Conservation (phyloP, 2,329 filamentous ascomycete species). For the Penicillium sp. region DNA sequence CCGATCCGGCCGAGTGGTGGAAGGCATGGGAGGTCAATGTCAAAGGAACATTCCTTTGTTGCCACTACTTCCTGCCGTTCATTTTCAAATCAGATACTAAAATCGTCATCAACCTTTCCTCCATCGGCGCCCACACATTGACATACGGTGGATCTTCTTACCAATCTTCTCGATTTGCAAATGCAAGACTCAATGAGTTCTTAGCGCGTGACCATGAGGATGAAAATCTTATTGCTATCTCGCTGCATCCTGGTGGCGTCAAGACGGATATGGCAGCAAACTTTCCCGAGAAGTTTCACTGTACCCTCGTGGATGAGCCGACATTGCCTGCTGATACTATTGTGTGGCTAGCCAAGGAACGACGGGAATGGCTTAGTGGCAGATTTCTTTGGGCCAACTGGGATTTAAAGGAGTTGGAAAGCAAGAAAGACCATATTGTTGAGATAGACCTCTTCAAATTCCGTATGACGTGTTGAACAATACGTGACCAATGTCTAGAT, state of each 20-base stretch:
- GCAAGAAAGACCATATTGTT: constrained; percentile 49
- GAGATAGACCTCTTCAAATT: constrained; percentile 20
- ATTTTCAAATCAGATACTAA: constrained; percentile 9
- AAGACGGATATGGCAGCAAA: constrained; percentile 43
- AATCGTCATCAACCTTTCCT: constrained; percentile 10
- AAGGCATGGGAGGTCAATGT: constrained; percentile 54
- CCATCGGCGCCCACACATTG: constrained; percentile 44
- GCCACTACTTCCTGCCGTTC: constrained; percentile 10
- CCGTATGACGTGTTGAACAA: constrained; percentile 7
- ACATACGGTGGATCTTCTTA: constrained; percentile 49
- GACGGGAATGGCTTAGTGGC: constrained; percentile 51
- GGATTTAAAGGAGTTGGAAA: constrained; percentile 53
- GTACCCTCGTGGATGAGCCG: constrained; percentile 39
- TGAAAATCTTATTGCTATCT: constrained; percentile 48
- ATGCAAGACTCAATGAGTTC: constrained; percentile 56
- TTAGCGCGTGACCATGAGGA: constrained; percentile 51
- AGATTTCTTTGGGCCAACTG: constrained; percentile 52
- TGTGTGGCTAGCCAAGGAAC: constrained; percentile 47
- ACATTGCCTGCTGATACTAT: constrained; percentile 51
- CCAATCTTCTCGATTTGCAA: constrained; percentile 54
- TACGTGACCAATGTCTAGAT: too few species aligned
- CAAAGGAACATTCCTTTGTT: constrained; percentile 49
- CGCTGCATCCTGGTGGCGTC: constrained; percentile 47
- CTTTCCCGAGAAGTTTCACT: constrained; percentile 34
- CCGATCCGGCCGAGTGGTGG: constrained; percentile 44